These are phyloP conservation scores for Phylloporus arenicola DNA, from an alignment of 768 basidiomycete genomes.

Conservation along the genomic window DNA sequence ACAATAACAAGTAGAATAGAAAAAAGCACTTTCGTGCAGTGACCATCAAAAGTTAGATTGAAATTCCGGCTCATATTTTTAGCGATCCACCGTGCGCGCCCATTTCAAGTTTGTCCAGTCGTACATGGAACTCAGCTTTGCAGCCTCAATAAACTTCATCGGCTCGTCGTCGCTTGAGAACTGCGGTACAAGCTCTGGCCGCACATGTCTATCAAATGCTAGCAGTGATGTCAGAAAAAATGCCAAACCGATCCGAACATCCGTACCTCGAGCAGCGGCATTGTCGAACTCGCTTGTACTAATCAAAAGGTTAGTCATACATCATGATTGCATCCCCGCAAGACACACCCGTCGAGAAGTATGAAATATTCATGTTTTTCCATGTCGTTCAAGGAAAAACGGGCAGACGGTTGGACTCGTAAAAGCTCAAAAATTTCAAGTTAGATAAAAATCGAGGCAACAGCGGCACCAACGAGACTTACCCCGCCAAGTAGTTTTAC, in stretches of 20 bases:
- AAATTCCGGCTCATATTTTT: constrained; percentile 10
- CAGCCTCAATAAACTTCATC: constrained; percentile 8
- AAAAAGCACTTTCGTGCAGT: neutral
- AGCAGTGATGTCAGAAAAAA: constrained; percentile 9
- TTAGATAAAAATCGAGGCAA: neutral
- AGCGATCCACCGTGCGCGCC: neutral
- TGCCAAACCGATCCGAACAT: neutral
- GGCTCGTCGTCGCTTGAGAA: neutral
- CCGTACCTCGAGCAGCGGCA: constrained; percentile 18
- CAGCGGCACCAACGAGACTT: neutral
- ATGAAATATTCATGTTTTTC: constrained; percentile 24
- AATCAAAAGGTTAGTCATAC: constrained; percentile 3
- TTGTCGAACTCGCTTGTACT: constrained; percentile 22
- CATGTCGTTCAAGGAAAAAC: constrained; percentile 18
- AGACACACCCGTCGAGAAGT: constrained; percentile 17
- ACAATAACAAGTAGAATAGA: constrained; percentile 21
- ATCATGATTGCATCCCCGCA: neutral
- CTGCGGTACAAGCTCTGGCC: constrained; percentile 20
- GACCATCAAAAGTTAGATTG: neutral
- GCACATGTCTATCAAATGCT: constrained; percentile 16
- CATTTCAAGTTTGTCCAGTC: constrained; percentile 22
- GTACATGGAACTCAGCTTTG: neutral
- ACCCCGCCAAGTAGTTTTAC: constrained; percentile 32
- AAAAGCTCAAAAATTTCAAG: constrained; percentile 15
- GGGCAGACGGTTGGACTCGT: constrained; percentile 4